Base-by-base conservation (phyloP, 2,329 filamentous ascomycete genomes). In the Alternaria metachromatica region DNA sequence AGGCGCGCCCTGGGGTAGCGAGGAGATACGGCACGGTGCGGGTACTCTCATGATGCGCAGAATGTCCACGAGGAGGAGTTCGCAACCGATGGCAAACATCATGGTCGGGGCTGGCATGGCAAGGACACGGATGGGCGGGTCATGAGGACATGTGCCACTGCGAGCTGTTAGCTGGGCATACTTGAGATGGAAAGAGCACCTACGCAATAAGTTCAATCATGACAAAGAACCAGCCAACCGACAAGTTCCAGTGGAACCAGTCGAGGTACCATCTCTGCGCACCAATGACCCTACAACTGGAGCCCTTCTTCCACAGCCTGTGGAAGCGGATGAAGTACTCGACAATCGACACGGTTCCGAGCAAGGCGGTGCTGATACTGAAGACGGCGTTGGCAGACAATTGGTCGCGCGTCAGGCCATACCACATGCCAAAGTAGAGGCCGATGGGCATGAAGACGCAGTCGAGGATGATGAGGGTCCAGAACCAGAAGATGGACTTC, bases 371-470 rank as follows among this genome's bases (percentile, higher is more conserved):
- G 67, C 85, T 85, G 67, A 87, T 86, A 65, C 82, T 84, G 77
- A 86, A 86, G 69, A 86, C 80, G 37, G 82, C 81, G 55, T 85
- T 86, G 48, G 83, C 82, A 1, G 81, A 82, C 30, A 89, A 73
- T 60, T 78, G 70, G 25, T 78, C 76, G 26, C 76, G 64, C 64
- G 81, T 78, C 10, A 86, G 85, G 65, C 82, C 82, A 66, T 89
- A 89, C 85, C 86, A 88, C 41, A 90, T 80, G 53, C 84, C 82
- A 80, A 87, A 90, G 78, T 89, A 90, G 3, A 90, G 80, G 4
- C 82, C 84, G 62, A 89, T 82, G 18, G 88, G 88, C 77, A 88
- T 86, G 60, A 81, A 84, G 63, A 88, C 80, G 55, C 84, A 87
- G 77, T 90, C 88, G 62, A 89, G 71, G 21, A 89, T 73, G 60